phyloP scores from a whole-genome alignment of 2,329 filamentous ascomycete species.

The Aspergillus spinulosporus region DNA sequence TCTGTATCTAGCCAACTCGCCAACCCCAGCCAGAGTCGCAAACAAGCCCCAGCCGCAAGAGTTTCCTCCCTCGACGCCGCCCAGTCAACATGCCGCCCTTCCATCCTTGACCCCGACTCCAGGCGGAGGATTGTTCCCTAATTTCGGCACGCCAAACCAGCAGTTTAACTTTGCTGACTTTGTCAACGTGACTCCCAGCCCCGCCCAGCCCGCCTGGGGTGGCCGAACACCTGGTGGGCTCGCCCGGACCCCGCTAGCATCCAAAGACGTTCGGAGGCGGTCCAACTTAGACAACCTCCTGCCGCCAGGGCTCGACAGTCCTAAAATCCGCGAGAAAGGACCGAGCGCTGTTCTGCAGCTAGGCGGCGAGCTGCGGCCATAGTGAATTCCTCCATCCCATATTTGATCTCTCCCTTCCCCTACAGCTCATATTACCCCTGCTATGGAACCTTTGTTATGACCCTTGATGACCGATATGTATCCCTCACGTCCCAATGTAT shows the following conservation, averaged over 20 bases:
- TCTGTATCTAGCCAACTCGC: conserved; percentile 85
- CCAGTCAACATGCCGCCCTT: conserved; percentile 59
- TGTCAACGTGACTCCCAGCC: conserved; percentile 94
- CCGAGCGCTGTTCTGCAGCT: conserved; percentile 64
- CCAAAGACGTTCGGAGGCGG: conserved; percentile 65
- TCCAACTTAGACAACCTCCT: conserved; percentile 80
- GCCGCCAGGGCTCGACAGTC: conserved; percentile 54
- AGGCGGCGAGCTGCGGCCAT: conserved; percentile 61
- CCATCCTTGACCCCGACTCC: conserved; percentile 57
- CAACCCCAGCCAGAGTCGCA: conserved; percentile 71
- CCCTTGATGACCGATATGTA: conserved; percentile 26
- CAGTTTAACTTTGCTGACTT: conserved; percentile 95
- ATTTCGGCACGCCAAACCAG: conserved; percentile 75
- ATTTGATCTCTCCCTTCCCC: background rate
- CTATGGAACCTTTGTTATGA: conserved; percentile 19
- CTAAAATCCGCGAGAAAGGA: conserved; percentile 43
- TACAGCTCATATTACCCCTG: conserved; percentile 18
- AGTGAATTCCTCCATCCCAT: conserved; percentile 12
- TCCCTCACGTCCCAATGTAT: conserved; percentile 27
- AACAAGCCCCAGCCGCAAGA: conserved; percentile 49
- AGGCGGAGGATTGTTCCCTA: conserved; percentile 71
- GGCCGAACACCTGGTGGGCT: conserved; percentile 56
- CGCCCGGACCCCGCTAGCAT: conserved; percentile 67
- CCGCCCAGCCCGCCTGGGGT: conserved; percentile 80
- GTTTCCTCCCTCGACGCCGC: conserved; percentile 70